Evolutionary conservation across 1,284 basidiomycete genomes (phyloP), one percentile per base, ranked within the genome.

Genomic region (Fistulina hepatica): DNA sequence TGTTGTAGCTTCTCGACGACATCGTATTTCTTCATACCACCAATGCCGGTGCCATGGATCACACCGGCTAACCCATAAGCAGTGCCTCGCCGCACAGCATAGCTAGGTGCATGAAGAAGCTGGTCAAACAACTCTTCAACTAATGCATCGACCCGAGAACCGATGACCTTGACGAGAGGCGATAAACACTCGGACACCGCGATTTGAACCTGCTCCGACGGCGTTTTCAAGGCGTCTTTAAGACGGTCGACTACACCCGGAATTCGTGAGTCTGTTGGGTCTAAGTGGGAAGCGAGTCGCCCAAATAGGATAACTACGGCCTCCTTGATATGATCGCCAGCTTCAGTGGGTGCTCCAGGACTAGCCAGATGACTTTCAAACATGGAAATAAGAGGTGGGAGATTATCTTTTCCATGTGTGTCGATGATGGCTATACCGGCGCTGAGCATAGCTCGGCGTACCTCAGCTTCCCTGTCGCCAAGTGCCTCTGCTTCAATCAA

Each of bases 11-110:
- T 78, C 23, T 67, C 65, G 48, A 95, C 76, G 39, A 97, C 65
- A 38, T 81, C 67, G 54, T 83, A 88, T 52, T 93, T 81, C 54
- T 90, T 88, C 61, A 98, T 79, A 1, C 79, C 76, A 1, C 74
- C 66, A 22, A 98, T 78, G 5, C 95, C 95, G 2, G 82, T 73
- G 11, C 95, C 95, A 54, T 86, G 89, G 49, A 97, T 70, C 13
- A 92, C 73, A 23, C 95, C 95, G 1, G 94, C 92, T 15, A 99
- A 62, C 34, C 95, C 95, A 55, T 98, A 98, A 1, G 94, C 94
- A 2, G 93, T 93, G 26, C 95, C 95, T 32, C 94, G 76, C 20
- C 95, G 78, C 41, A 78, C 73, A 6, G 90, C 94, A 52, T 99
- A 98, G 57, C 92, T 97, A 7, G 77, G 64, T 1, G 78, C 78